A percentile compares a stretch with the other conserved stretches of the same genome.
Evolutionary conservation across 2,329 filamentous ascomycete species (phyloP).

Genomic region (Aspergillus sergii): DNA sequence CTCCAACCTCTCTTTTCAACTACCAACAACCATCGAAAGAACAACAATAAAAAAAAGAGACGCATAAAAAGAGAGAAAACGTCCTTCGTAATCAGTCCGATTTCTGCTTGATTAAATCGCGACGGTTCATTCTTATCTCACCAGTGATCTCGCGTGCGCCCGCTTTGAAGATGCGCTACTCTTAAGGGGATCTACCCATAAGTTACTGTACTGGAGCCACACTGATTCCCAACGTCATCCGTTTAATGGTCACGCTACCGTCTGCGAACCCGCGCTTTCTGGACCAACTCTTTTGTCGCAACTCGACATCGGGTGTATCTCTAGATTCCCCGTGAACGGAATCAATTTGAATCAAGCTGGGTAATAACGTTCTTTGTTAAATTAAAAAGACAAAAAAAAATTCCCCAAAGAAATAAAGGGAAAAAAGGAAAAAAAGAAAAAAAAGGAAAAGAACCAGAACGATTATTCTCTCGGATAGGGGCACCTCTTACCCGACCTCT

Average conservation of each 20-base stretch:
- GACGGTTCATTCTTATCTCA: conserved; percentile 2
- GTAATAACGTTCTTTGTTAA: not conserved
- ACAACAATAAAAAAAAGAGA: not conserved
- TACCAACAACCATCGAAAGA: conserved; percentile 1
- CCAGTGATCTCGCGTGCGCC: conserved; percentile 13
- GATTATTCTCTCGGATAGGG: conserved; percentile 7
- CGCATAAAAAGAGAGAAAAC: not conserved
- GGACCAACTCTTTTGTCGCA: conserved; percentile 12
- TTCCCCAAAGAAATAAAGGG: not conserved
- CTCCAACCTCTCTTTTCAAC: conserved; percentile 8
- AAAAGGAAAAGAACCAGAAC: conserved; percentile 9
- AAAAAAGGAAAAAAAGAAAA: conserved; percentile 11
- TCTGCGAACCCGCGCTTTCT: conserved; percentile 24
- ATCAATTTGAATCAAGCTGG: conserved; percentile 9
- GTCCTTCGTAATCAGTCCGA: conserved; percentile 10
- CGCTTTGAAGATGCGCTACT: conserved; percentile 29
- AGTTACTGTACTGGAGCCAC: conserved; percentile 25
- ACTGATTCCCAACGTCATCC: conserved; percentile 36
- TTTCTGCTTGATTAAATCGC: conserved; percentile 14
- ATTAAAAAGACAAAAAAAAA: not conserved
- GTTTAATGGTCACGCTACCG: conserved; percentile 35
- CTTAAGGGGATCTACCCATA: conserved; percentile 30
- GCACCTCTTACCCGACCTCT: conserved; percentile 4
- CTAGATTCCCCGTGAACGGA: conserved; percentile 15
- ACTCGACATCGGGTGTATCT: conserved; percentile 14